Percentiles rank a stretch among this genome's conserved stretches.
Conservation (phyloP, 2,329 filamentous ascomycete species). For the Uncinocarpus reesii region DNA sequence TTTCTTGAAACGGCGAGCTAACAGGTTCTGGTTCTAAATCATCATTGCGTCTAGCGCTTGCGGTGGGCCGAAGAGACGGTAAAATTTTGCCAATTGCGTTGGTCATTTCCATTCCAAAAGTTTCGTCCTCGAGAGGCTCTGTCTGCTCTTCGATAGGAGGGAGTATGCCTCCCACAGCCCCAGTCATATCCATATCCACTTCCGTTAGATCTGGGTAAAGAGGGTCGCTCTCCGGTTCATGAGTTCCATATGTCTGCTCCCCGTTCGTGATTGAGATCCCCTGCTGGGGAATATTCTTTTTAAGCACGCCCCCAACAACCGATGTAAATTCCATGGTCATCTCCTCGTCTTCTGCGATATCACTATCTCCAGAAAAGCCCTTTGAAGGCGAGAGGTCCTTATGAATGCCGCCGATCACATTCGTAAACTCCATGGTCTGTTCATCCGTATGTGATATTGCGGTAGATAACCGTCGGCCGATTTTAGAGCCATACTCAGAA, state of each 20-base stretch:
- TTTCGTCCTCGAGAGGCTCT: constrained; percentile 35
- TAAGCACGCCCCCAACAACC: constrained; percentile 35
- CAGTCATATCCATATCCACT: constrained; percentile 52
- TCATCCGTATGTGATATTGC: constrained; percentile 40
- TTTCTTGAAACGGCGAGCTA: constrained; percentile 40
- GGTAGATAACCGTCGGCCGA: constrained; percentile 35
- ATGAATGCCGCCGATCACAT: constrained; percentile 34
- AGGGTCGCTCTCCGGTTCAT: constrained; percentile 8
- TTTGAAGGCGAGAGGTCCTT: constrained; percentile 19
- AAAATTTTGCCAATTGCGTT: constrained; percentile 54
- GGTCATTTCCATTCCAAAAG: constrained; percentile 59
- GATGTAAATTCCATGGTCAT: constrained; percentile 42
- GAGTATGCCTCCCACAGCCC: constrained; percentile 38
- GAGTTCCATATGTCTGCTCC: constrained; percentile 2
- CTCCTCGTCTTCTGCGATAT: constrained; percentile 34
- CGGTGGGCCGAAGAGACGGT: constrained; percentile 37
- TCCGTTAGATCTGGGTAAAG: constrained; percentile 20
- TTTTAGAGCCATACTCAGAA: constrained; percentile 21
- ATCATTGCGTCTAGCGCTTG: constrained; percentile 45
- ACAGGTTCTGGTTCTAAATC: constrained; percentile 44
- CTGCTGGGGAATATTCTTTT: constrained; percentile 16
- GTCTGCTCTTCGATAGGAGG: constrained; percentile 32
- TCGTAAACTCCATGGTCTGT: constrained; percentile 41
- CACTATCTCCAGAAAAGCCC: constrained; percentile 23
- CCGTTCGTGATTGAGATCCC: constrained; percentile 13